Conservation (phyloP, 192 early-diverging fungal genomes). For the Rhizoclosmatium globosum region DNA sequence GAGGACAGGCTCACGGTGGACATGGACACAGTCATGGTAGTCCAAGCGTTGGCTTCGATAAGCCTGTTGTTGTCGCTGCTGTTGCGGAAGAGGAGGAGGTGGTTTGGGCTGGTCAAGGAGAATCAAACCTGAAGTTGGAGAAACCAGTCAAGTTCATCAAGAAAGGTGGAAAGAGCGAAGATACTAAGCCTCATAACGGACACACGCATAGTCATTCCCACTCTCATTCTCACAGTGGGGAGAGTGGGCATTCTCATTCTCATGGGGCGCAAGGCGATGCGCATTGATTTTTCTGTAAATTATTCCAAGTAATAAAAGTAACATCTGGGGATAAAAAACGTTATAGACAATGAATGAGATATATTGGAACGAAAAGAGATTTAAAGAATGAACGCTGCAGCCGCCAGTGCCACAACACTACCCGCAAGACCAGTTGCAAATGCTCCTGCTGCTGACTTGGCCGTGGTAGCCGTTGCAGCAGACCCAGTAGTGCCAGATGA, state of each 20-base stretch:
- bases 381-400: background rate
- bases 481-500: background rate
- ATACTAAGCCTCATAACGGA: background rate
- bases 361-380: background rate
- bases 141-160: conserved; percentile 28
- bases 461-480: background rate
- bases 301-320: background rate
- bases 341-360: background rate
- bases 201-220: conserved; percentile 11
- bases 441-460: background rate
- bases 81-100: background rate
- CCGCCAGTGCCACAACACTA: background rate
- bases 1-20: background rate
- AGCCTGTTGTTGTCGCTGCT: background rate
- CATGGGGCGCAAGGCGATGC: background rate
- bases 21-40: conserved; percentile 9
- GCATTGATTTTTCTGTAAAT: conserved; percentile 6
- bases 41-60: background rate
- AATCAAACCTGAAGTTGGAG: conserved; percentile 16
- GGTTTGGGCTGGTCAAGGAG: background rate
- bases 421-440: background rate
- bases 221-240: conserved; percentile 23
- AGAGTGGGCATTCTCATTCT: conserved; percentile 15
- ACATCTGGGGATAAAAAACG: background rate
- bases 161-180: conserved; percentile 8